These are phyloP conservation scores for Jasminum sambac DNA, from an alignment of 257 asterid genomes.

Conservation along the genomic window DNA sequence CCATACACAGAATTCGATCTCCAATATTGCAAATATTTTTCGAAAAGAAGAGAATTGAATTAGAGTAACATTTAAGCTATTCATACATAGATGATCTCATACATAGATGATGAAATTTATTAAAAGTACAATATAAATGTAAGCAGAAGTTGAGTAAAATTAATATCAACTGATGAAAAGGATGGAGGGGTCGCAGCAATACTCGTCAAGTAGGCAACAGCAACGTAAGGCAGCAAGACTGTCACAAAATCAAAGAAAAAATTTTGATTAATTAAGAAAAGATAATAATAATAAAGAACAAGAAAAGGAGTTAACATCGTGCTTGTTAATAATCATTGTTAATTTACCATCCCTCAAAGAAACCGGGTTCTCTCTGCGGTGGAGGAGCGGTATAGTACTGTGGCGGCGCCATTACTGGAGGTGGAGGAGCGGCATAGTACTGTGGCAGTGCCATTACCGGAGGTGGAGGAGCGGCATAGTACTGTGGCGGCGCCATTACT, in stretches of 20 bases:
- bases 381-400: conserved; percentile 79
- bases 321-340: too few relatives aligned
- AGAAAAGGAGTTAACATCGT: too few relatives aligned
- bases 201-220: conserved; percentile 77
- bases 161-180: conserved; percentile 46
- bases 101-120: too few relatives aligned
- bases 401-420: conserved; percentile 91
- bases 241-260: conserved; percentile 11
- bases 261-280: too few relatives aligned
- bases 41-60: too few relatives aligned
- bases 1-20: too few relatives aligned
- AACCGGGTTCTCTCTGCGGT: conserved; percentile 57
- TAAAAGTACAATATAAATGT: neutral
- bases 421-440: too few relatives aligned
- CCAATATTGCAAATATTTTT: too few relatives aligned
- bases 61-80: too few relatives aligned
- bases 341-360: conserved; percentile 91
- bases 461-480: too few relatives aligned
- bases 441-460: too few relatives aligned
- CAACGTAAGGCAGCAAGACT: conserved; percentile 81
- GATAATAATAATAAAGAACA: neutral
- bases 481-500: too few relatives aligned
- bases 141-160: neutral
- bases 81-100: neutral
- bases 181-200: conserved; percentile 81